Base-by-base conservation (phyloP, 23 red algal genomes). In the Gracilariopsis chorda region DNA sequence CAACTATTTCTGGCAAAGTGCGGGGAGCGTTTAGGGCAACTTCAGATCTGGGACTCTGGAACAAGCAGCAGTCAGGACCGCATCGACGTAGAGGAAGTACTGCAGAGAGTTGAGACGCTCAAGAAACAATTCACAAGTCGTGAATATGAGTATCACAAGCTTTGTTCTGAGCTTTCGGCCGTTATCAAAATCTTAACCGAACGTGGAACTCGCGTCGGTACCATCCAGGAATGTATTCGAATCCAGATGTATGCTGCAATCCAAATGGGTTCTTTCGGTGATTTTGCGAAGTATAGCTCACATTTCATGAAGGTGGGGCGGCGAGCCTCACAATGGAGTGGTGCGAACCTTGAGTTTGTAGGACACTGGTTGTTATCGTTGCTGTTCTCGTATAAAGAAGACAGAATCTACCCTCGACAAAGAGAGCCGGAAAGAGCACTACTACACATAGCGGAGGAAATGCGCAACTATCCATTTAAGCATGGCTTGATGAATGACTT, bases 131-230 rank as follows among this genome's bases (percentile, higher is more conserved):
- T 45, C 32, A 42, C 42, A 24, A 73, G 32, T 46, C 39, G 67
- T 27, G 67, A 73, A 25, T 73, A 73, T 34, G 67, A 73, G 40
- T 73, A 73, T 24, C n/a, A 46, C 23, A 73, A 73, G 19, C 67
- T 73, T 13, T 73, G 67, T 42, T 20, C 6, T 24, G 28, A 73
- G 47, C 30, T 73, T 0, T 27, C 39, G 5, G 40, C 21, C 39
- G 6, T 73, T 3, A 42, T 73, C 4, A 24, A 36, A 7, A 35
- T 23, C 9, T 46, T 73, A 44, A 44, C 39, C 14, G 40, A 46
- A 20, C 67, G 67, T 47, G 67, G 67, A 25, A 73, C 67, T 4
- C 42, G 67, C 23, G 28, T 46, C 7, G 67, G 67, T 25, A 73
- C 67, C 20, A 21, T 73, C 4, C 32, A 45, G 14, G 67, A 73